Conservation (phyloP, 306 rosid species). For the Lotus japonicus region DNA sequence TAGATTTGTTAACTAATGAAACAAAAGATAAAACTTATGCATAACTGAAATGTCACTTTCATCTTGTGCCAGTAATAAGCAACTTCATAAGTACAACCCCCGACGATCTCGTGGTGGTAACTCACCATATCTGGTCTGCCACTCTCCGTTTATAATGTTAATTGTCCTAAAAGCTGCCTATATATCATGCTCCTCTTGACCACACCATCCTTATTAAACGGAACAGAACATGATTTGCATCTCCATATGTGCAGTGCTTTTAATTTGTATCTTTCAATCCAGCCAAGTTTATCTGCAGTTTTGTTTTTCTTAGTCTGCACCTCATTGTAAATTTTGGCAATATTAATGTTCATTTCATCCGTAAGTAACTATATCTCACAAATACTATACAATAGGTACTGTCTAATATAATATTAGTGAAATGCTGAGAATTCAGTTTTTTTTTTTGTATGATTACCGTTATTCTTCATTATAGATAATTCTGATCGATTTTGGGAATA, state of each 20-base stretch:
- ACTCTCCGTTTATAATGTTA: constrained; percentile 16
- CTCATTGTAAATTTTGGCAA: neutral
- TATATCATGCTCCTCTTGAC: constrained; percentile 4
- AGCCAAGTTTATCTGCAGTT: neutral
- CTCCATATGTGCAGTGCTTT: neutral
- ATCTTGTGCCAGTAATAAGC: neutral
- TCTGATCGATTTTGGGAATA: too few relatives aligned
- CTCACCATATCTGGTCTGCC: constrained; percentile 30
- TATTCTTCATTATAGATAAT: too few relatives aligned
- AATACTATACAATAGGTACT: too few relatives aligned
- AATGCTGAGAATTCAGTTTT: too few relatives aligned
- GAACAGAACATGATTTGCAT: constrained; percentile 4
- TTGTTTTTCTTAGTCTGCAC: neutral
- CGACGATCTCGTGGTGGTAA: constrained; percentile 31
- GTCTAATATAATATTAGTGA: too few relatives aligned
- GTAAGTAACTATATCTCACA: neutral
- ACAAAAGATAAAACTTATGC: too few relatives aligned
- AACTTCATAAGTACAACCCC: constrained; percentile 23
- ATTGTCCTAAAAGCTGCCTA: constrained; percentile 6
- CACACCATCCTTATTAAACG: neutral
- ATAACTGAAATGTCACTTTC: constrained; percentile 15
- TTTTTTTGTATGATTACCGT: too few relatives aligned
- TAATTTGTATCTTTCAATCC: neutral
- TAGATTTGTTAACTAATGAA: too few relatives aligned
- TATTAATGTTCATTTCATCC: neutral